Base-by-base conservation (phyloP, 345 rosid genomes). In the Isatis tinctoria region DNA sequence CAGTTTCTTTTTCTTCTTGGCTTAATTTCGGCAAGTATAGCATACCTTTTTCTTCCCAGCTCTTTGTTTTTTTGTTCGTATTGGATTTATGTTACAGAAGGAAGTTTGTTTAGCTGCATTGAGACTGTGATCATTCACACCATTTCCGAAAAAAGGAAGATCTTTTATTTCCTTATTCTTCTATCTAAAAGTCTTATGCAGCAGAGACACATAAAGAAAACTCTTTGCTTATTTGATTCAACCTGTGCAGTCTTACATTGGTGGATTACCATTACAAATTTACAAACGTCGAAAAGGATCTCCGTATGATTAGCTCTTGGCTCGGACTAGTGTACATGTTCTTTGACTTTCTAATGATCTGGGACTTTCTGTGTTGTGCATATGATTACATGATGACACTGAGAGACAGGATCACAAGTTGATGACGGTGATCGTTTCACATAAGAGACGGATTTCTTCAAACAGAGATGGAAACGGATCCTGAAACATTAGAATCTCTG, bases 21-120 rank as follows among this genome's bases (percentile, higher is more conserved):
- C 17, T 35, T 53, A 2, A 62, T 69, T 67, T 69, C 75, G 32
- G 59, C 60, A 54, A 70, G 45, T 69, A 76, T 47, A 76, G 75
- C 54, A 56, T 56, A 36, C 51, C 58, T 26, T 66, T 39, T 73
- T 57, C 48, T 30, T 67, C 44, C 43, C 35, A 10, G 27, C 33
- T 74, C 33, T 57, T 67, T 67, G 20, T 28, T 74, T 18, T 49
- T 12, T 28, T 49, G 12, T 22, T 36, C 10, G 22, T 51, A 53
- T 40, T 3, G 57, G 59, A 60, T 60, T 74, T 67, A 20, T 39
- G 67, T 49, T 39, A 58, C 73, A 4, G 28, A 54, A 33, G 0
- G 27, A 44, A 56, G 67, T 18, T 67, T 49, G 44, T 20, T 57
- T 68, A 75, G 74, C 14, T 69, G 74, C 62, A 28, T 33, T 52